phyloP scores from a whole-genome alignment of 208 protist genomes.

The Crithidia brevicula region DNA sequence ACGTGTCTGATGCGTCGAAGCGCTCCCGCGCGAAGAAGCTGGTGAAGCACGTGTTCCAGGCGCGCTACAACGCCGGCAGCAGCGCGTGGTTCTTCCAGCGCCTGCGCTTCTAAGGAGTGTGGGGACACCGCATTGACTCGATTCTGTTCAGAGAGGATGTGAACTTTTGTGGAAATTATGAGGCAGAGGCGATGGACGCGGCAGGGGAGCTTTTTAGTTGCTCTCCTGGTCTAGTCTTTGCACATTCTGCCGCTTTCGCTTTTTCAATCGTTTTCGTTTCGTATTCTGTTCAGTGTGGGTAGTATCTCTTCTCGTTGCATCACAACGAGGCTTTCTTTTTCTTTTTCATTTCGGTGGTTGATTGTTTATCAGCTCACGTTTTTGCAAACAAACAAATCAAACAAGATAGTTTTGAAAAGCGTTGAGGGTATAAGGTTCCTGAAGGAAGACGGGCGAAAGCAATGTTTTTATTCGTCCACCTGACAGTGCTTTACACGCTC shows the following conservation, averaged over 20 bases:
- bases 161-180: no score
- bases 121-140: not conserved
- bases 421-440: no score
- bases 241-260: no score
- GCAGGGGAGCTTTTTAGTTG: no score
- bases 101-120: slow-evolving; percentile 7
- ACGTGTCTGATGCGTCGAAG: slow-evolving; percentile 90
- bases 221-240: no score
- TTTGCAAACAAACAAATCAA: not conserved
- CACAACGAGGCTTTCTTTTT: not conserved
- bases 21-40: slow-evolving; percentile 85
- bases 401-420: no score
- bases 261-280: no score
- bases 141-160: not conserved
- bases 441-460: not conserved
- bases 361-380: not conserved
- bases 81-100: slow-evolving; percentile 99
- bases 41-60: slow-evolving; percentile 94
- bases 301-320: not conserved
- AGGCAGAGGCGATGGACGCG: no score
- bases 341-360: not conserved
- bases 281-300: no score
- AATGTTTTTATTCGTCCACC: no score
- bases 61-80: slow-evolving; percentile 96
- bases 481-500: no score